Conservation (phyloP, 306 rosid species). For the Medicago arabica region DNA sequence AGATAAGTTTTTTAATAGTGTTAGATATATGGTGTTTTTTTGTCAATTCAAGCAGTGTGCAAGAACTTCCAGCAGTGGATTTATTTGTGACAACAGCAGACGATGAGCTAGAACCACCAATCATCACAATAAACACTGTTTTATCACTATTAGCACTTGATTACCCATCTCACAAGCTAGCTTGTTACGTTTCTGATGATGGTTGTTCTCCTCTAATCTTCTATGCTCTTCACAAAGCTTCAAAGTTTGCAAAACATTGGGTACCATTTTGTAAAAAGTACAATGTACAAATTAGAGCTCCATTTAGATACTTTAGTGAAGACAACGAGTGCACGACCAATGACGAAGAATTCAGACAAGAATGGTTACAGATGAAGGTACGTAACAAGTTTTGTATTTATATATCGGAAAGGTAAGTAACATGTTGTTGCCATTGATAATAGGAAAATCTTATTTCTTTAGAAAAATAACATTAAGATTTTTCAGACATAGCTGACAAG, state of each 20-base stretch:
- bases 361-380: conserved; percentile 62
- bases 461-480: no score
- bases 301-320: conserved; percentile 57
- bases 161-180: conserved; percentile 68
- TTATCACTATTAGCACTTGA: conserved; percentile 71
- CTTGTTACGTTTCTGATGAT: conserved; percentile 82
- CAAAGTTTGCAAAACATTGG: conserved; percentile 65
- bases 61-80: conserved; percentile 65
- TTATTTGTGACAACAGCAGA: conserved; percentile 79
- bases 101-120: conserved; percentile 60
- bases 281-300: conserved; percentile 61
- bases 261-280: conserved; percentile 68
- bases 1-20: no score
- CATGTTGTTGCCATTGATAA: neutral
- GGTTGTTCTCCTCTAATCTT: conserved; percentile 62
- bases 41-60: conserved; percentile 24
- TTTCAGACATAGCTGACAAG: no score
- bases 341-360: conserved; percentile 43
- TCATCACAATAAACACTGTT: conserved; percentile 67
- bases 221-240: conserved; percentile 66
- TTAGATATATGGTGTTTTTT: neutral
- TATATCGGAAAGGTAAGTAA: no score
- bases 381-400: neutral
- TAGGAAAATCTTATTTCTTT: no score
- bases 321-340: neutral